Base-by-base conservation (phyloP, 2,329 filamentous ascomycete genomes). In the Penicillium griseofulvum region DNA sequence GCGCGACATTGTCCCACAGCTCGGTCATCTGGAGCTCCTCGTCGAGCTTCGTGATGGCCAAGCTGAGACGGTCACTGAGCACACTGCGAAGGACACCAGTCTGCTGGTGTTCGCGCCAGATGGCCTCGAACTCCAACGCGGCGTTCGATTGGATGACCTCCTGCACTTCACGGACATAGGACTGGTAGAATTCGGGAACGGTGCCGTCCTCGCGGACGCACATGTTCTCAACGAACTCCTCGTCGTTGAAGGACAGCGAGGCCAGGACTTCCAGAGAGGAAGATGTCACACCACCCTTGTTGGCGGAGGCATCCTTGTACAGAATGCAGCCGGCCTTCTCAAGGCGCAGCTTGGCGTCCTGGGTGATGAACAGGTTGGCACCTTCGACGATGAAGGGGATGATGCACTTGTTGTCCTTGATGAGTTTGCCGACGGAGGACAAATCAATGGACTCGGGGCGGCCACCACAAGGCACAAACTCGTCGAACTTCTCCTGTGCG, bases 381-480 rank as follows among this genome's bases (percentile, higher is more conserved):
- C 94, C 94, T 77, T 99, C 94, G 42, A 99, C 93, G 51, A 99
- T 94, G 78, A 95, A 99, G 0, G 93, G 92, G 57, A 99, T 88
- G 11, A 83, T 85, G 22, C 84, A 82, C 79, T 96, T 97, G 77
- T 92, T 91, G 59, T 96, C 86, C 71, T 88, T 86, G 75, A 99
- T 97, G 59, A 99, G 83, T 73, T 89, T 90, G 76, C 83, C 87
- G 58, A 92, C 93, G 8, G 88, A 90, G 53, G 90, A 88, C 55
- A 97, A 84, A 72, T 99, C 93, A 64, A 99, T 96, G 1, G 93
- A 97, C 76, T 97, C 94, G 2, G 94, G 94, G 24, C 94, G 90
- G 54, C 94, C 94, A 78, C 94, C 94, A 66, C 94, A 99, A 29
- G 94, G 94, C 22, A 99, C 94, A 70, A 99, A 97, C 51, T 87